These are phyloP conservation scores for Colletotrichum agaves DNA, from an alignment of 2,329 filamentous ascomycete genomes.

Conservation along the genomic window DNA sequence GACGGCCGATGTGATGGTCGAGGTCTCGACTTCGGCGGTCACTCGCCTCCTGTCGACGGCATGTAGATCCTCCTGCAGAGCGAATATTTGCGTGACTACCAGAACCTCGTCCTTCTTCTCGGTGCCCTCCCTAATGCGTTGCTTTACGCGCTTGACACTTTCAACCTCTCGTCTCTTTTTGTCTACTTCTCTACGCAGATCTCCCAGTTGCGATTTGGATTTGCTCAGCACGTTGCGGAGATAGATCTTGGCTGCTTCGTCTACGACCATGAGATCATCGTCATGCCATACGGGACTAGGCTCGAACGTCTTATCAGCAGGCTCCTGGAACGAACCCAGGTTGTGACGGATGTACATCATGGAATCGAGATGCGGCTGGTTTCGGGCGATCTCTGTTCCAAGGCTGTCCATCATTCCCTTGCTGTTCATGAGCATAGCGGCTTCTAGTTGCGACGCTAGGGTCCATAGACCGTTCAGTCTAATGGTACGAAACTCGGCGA, in stretches of 20 bases:
- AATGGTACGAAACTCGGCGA: constrained; percentile 87
- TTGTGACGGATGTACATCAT: constrained; percentile 99
- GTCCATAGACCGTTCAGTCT: constrained; percentile 90
- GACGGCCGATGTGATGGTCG: constrained; percentile 89
- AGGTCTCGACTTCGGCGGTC: constrained; percentile 91
- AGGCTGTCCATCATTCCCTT: constrained; percentile 78
- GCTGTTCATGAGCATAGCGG: constrained; percentile 79
- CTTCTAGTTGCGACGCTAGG: constrained; percentile 81
- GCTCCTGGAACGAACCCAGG: constrained; percentile 83
- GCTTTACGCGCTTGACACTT: constrained; percentile 75
- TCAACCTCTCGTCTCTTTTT: constrained; percentile 90
- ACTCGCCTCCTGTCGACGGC: constrained; percentile 84
- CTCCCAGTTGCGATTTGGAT: constrained; percentile 84
- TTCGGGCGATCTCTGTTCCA: constrained; percentile 83
- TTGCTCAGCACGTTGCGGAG: constrained; percentile 91
- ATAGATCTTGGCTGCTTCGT: constrained; percentile 89
- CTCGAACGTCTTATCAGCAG: constrained; percentile 86
- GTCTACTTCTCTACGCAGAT: constrained; percentile 84
- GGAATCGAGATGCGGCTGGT: constrained; percentile 88
- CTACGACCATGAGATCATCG: constrained; percentile 84
- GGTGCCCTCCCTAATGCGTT: constrained; percentile 81
- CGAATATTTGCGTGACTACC: constrained; percentile 84
- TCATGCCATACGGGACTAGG: constrained; percentile 98
- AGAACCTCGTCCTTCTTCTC: constrained; percentile 92
- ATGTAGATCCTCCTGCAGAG: constrained; percentile 85